Percentiles rank a stretch among this genome's conserved stretches.
phyloP scores from a whole-genome alignment of 208 protist genomes.

The Phytomonas francai region DNA sequence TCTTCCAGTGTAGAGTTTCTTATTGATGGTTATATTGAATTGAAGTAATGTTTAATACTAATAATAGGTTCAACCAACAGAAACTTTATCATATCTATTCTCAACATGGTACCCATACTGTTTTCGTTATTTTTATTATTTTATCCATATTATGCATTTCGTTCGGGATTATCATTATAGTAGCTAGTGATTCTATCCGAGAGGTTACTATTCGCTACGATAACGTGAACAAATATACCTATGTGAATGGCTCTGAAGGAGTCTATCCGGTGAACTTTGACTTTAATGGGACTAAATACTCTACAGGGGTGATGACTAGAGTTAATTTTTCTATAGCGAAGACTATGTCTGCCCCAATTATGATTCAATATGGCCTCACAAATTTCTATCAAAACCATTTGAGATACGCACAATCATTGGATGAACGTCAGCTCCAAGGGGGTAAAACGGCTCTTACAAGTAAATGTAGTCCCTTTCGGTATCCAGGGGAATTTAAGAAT shows the following conservation, averaged over 20 bases:
- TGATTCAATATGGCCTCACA: conserved; percentile 94
- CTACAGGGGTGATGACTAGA: conserved; percentile 27
- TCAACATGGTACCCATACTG: conserved; percentile 86
- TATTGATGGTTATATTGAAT: conserved; percentile 3
- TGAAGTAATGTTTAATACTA: conserved; percentile 3
- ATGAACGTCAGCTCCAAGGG: conserved; percentile 52
- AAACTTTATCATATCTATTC: conserved; percentile 91
- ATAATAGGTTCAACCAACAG: conserved; percentile 78
- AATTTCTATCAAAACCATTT: conserved; percentile 98
- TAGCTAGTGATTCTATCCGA: conserved; percentile 51
- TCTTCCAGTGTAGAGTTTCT: neutral
- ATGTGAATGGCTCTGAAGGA: conserved; percentile 15
- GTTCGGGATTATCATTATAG: conserved; percentile 87
- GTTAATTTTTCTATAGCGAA: conserved; percentile 50
- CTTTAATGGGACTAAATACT: conserved; percentile 30
- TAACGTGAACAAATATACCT: conserved; percentile 46
- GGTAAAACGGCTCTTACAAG: conserved; percentile 7
- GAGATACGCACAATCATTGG: conserved; percentile 76
- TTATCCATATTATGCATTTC: conserved; percentile 90
- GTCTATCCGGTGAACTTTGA: conserved; percentile 29
- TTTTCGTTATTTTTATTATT: conserved; percentile 91
- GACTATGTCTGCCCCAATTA: conserved; percentile 86
- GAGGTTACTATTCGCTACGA: conserved; percentile 72
- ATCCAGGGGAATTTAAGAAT: conserved; percentile 49
- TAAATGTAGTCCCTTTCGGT: conserved; percentile 42